Percentiles rank a stretch among this genome's conserved stretches.
Evolutionary conservation across 2,329 filamentous ascomycete species (phyloP).

Genomic region (Botrytis elliptica): DNA sequence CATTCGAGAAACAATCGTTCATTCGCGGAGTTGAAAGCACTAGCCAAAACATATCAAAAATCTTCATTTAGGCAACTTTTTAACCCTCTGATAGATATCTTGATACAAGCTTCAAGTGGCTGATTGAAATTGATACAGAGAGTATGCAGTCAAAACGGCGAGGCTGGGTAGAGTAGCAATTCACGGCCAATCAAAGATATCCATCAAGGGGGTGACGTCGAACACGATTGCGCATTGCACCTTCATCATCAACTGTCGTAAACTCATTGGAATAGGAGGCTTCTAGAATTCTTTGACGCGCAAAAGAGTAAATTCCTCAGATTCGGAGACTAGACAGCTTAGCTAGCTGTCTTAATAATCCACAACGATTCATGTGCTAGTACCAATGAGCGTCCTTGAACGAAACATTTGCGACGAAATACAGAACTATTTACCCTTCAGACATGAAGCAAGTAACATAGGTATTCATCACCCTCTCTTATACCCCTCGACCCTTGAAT

Average conservation of each 20-base stretch:
- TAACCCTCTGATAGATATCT: too few species aligned
- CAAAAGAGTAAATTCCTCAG: fast-evolving
- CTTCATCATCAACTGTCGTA: neutral
- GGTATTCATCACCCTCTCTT: neutral
- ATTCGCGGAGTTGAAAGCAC: neutral
- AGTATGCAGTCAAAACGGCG: too few species aligned
- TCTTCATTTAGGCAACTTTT: neutral
- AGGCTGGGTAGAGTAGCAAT: too few species aligned
- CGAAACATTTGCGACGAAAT: neutral
- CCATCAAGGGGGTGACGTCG: neutral
- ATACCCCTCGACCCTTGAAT: neutral
- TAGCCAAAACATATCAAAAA: neutral
- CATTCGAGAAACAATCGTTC: neutral
- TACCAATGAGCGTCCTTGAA: neutral
- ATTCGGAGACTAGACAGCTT: neutral
- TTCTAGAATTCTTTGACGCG: neutral
- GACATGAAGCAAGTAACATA: neutral
- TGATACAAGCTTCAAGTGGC: neutral
- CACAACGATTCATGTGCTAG: neutral
- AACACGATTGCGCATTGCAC: neutral
- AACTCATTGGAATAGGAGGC: too few species aligned
- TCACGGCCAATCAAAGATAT: neutral
- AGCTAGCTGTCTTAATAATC: neutral
- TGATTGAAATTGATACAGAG: neutral
- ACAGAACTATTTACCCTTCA: neutral